Evolutionary conservation across 2,329 filamentous ascomycete genomes (phyloP).

Genomic region (Ophiocordyceps australis): DNA sequence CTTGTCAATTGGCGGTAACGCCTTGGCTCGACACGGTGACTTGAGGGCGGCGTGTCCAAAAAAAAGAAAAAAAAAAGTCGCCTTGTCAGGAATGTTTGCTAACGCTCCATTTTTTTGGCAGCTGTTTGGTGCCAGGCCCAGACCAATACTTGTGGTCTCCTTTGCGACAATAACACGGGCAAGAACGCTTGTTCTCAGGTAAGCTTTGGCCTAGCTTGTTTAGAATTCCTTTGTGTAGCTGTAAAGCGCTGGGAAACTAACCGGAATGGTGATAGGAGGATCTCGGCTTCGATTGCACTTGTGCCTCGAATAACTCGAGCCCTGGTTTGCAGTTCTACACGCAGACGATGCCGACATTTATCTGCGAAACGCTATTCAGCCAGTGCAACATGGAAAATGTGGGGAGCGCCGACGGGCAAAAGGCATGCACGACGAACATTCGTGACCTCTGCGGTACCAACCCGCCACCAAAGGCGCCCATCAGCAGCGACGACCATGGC

Average conservation of each 20-base stretch:
- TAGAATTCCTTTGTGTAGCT: conserved; percentile 1
- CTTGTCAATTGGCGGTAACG: background rate
- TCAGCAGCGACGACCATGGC: conserved; percentile 4
- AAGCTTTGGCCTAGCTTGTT: conserved; percentile 8
- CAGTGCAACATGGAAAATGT: conserved; percentile 26
- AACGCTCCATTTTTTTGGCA: conserved; percentile 6
- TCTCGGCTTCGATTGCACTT: conserved; percentile 29
- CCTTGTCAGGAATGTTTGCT: too few relatives aligned
- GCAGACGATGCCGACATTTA: conserved; percentile 32
- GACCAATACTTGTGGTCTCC: conserved; percentile 26
- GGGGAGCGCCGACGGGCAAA: conserved; percentile 22
- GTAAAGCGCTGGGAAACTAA: background rate
- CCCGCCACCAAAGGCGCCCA: conserved; percentile 15
- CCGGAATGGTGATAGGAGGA: too few relatives aligned
- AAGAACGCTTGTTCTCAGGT: conserved; percentile 28
- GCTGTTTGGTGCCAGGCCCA: conserved; percentile 33
- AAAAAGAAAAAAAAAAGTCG: too few relatives aligned
- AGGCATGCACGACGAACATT: conserved; percentile 28
- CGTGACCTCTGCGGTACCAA: conserved; percentile 23
- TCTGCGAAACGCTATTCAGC: conserved; percentile 28
- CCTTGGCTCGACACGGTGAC: background rate
- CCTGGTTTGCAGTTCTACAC: conserved; percentile 34
- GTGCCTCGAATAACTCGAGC: conserved; percentile 24
- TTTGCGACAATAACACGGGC: conserved; percentile 21
- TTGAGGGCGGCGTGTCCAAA: too few relatives aligned